A percentile compares a stretch with the other conserved stretches of the same genome.
Evolutionary conservation across 1,139 yeast species (phyloP).

Genomic region (Pichia norvegensis): DNA sequence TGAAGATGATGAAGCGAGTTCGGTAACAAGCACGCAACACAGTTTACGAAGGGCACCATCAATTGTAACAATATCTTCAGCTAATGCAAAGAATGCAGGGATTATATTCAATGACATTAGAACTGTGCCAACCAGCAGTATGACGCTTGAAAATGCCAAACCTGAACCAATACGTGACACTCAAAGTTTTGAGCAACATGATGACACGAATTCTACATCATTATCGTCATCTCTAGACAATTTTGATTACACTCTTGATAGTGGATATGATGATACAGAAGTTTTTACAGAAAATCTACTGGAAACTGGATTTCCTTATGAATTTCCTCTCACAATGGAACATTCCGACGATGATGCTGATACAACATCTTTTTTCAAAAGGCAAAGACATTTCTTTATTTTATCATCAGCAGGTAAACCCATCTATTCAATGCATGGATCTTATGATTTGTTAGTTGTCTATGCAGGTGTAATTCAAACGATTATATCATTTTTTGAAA

Average conservation of each 20-base stretch:
- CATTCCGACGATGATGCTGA: constrained; percentile 24
- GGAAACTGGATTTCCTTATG: constrained; percentile 9
- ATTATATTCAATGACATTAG: constrained; percentile 9
- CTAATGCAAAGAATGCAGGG: constrained; percentile 2
- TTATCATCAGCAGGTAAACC: constrained; percentile 94
- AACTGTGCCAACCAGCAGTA: constrained; percentile 9
- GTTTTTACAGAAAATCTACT: neutral
- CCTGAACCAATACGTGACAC: neutral
- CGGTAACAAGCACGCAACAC: neutral
- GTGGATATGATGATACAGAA: neutral
- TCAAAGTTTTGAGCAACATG: constrained; percentile 1
- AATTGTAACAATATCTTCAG: constrained; percentile 1
- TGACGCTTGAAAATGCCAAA: constrained; percentile 8
- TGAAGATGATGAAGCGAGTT: neutral
- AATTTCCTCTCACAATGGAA: constrained; percentile 19
- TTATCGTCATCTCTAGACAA: constrained; percentile 9
- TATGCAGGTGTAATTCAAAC: constrained; percentile 72
- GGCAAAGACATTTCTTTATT: constrained; percentile 65
- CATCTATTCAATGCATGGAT: constrained; percentile 72
- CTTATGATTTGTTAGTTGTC: constrained; percentile 62
- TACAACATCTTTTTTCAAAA: constrained; percentile 34
- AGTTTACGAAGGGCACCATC: constrained; percentile 6
- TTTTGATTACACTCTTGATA: neutral
- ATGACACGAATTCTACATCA: constrained; percentile 6
- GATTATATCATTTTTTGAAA: constrained; percentile 53